These are phyloP conservation scores for Colletotrichum tabaci DNA, from an alignment of 2,329 filamentous ascomycete genomes.

Conservation along the genomic window DNA sequence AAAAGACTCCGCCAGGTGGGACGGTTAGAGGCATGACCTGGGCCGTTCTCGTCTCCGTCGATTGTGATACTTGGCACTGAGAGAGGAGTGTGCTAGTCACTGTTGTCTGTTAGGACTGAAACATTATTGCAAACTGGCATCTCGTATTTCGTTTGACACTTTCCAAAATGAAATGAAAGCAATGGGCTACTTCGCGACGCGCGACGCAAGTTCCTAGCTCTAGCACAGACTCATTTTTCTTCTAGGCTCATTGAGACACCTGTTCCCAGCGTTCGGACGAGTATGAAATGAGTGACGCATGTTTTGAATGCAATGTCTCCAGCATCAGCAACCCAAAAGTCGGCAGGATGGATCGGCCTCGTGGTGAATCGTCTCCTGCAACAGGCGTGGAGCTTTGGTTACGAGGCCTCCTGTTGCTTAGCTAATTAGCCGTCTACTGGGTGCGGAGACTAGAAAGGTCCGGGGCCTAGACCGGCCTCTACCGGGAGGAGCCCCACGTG, in stretches of 20 bases:
- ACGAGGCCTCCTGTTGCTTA: neutral
- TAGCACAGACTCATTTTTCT: neutral
- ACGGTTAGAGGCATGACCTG: too few relatives aligned
- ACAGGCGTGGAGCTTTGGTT: neutral
- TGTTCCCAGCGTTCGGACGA: neutral
- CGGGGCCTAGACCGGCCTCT: conserved; percentile 12
- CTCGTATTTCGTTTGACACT: neutral
- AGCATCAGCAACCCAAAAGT: neutral
- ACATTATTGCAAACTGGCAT: too few relatives aligned
- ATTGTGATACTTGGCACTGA: too few relatives aligned
- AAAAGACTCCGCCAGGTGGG: too few relatives aligned
- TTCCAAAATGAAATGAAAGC: too few relatives aligned
- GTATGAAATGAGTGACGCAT: neutral
- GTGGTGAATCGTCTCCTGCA: neutral
- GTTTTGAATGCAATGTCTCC: neutral
- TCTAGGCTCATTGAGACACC: neutral
- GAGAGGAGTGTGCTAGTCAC: neutral
- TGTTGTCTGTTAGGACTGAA: neutral
- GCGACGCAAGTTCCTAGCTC: neutral
- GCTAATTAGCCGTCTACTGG: neutral
- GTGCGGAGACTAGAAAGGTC: neutral
- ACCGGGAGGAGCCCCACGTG: conserved; percentile 13
- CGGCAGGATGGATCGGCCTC: neutral
- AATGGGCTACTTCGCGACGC: neutral
- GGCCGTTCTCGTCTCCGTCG: neutral